A percentile compares a stretch with the other conserved stretches of the same genome.
Conservation (phyloP, 2,329 filamentous ascomycete species). For the Lachnellula subtilissima region DNA sequence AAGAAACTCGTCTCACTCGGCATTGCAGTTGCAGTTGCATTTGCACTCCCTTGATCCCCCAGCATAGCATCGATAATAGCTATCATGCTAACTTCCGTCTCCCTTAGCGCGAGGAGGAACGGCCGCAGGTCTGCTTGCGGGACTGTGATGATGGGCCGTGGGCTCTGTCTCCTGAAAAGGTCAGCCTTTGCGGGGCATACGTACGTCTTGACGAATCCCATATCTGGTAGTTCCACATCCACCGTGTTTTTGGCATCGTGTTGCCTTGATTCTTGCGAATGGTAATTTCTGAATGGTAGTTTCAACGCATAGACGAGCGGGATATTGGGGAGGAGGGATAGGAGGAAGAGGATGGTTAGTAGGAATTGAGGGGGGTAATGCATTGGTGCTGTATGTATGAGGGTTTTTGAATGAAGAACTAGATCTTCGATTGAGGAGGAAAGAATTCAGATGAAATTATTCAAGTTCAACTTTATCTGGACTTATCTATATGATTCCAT, state of each 20-base stretch:
- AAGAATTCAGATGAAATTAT: not conserved
- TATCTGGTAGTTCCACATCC: conserved; percentile 1
- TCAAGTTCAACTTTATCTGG: not conserved
- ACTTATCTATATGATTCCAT: not conserved
- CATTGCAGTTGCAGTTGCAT: not conserved
- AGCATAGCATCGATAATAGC: not conserved
- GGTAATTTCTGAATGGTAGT: not conserved
- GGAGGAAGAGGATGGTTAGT: not conserved
- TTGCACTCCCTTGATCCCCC: not conserved
- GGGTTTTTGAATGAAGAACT: not conserved
- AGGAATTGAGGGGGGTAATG: not conserved
- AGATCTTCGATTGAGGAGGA: not conserved
- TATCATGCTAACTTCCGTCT: conserved; percentile 1
- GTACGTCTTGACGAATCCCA: conserved; percentile 11
- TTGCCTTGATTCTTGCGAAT: not conserved
- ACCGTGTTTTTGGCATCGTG: not conserved
- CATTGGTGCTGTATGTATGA: not conserved
- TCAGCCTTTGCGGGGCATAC: conserved; percentile 14
- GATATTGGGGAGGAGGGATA: not conserved
- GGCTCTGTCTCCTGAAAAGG: conserved; percentile 5
- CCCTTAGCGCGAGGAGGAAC: conserved; percentile 5
- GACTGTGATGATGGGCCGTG: conserved; percentile 1
- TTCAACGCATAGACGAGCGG: not conserved
- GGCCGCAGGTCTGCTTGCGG: conserved; percentile 3
- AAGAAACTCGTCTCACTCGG: not conserved